Evolutionary conservation across 2,329 filamentous ascomycete species (phyloP), one percentile per base, ranked within the genome.

Genomic region (Teratosphaeria viscida): DNA sequence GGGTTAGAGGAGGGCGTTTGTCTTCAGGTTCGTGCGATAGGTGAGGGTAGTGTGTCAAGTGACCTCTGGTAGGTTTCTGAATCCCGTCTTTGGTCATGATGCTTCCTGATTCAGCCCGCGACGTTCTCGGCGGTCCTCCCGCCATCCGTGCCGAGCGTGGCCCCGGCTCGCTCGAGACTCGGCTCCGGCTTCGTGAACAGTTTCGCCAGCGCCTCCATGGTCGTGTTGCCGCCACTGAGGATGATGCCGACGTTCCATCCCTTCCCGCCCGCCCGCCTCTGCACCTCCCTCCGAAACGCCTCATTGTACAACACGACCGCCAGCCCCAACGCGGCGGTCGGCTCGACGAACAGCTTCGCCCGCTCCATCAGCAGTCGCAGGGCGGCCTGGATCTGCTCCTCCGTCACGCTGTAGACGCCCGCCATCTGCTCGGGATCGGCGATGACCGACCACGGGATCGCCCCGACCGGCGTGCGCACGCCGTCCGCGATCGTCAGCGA

Each of bases 321-420:
- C 61, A 97, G 73, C 1, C 85, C 84, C n/a, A 96, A 92, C 2
- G 86, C 90, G 0, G 88, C 84, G 73, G 87, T 92, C 26, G 92
- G 92, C 79, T 97, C 92, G 12, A 96, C 85, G 26, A 96, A 85
- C 54, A 95, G 77, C 82, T 97, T 96, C 80, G 94, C 85, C 60
- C 92, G 78, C 81, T 97, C 92, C 63, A 92, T 77, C 37, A 95
- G 87, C 62, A 97, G 74, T 62, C 82, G 77, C 82, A 96, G 81
- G 12, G 92, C 88, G 26, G 78, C 80, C 68, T 82, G 81, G 72
- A 97, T 96, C 78, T 96, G 84, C 58, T 86, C 85, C 73, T 97
- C 92, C 0, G 80, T 84, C 1, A 95, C 92, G 59, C 82, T 82
- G 74, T 83, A 87, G 67, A 96, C 82, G 0, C 82, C 86, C 2